These are phyloP conservation scores for Tetrapisispora arboricola DNA, from an alignment of 805 yeast genomes.

Conservation along the genomic window DNA sequence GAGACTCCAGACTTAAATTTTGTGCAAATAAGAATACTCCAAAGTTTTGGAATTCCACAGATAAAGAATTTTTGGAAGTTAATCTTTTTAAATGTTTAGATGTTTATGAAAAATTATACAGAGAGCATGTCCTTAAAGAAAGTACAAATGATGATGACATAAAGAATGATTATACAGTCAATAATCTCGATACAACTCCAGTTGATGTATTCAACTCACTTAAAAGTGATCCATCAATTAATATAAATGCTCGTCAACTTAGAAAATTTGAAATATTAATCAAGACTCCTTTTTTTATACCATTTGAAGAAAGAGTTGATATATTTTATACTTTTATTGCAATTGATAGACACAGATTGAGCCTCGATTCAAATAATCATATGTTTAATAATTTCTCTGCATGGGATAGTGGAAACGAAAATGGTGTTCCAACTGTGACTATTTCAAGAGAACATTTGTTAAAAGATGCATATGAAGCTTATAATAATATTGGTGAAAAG, in stretches of 20 bases:
- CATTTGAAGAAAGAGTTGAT: slow-evolving; percentile 63
- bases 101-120: slow-evolving; percentile 21
- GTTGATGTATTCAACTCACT: not conserved
- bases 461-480: slow-evolving; percentile 61
- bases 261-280: slow-evolving; percentile 42
- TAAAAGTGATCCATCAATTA: not conserved
- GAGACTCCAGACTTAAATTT: slow-evolving; percentile 23
- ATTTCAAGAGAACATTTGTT: slow-evolving; percentile 63
- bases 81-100: slow-evolving; percentile 14
- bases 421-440: slow-evolving; percentile 32
- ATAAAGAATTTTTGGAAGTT: slow-evolving; percentile 15
- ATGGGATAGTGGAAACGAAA: not conserved
- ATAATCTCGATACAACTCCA: not conserved
- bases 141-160: slow-evolving; percentile 14
- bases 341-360: slow-evolving; percentile 35
- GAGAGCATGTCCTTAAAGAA: slow-evolving; percentile 9
- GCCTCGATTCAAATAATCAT: slow-evolving; percentile 10
- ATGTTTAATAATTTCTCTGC: slow-evolving; percentile 10
- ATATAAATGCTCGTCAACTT: slow-evolving; percentile 12
- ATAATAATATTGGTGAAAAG: slow-evolving; percentile 41
- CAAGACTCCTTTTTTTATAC: slow-evolving; percentile 68
- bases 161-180: not conserved
- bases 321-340: slow-evolving; percentile 57
- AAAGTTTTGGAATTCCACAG: slow-evolving; percentile 19
- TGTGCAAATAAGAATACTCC: slow-evolving; percentile 9